Evolutionary conservation across 257 asterid genomes (phyloP).

Genomic region (Nicotiana noctiflora): DNA sequence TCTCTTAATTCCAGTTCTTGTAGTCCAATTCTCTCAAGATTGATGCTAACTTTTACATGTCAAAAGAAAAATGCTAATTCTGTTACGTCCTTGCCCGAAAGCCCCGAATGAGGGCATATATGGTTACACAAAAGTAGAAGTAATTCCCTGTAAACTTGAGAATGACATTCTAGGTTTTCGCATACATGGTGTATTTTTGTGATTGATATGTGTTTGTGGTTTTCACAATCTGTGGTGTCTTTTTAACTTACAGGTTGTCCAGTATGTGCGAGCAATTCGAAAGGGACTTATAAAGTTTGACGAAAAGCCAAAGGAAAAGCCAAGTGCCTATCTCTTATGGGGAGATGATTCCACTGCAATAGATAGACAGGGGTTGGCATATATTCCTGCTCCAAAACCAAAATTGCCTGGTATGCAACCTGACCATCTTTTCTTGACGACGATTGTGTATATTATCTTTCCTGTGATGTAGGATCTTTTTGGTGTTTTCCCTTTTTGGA

Average conservation of each 20-base stretch:
- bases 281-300: conserved; percentile 65
- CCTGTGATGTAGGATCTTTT: not conserved
- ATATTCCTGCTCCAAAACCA: conserved; percentile 87
- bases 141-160: not conserved
- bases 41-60: not conserved
- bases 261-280: conserved; percentile 71
- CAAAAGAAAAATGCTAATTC: not conserved
- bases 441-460: not conserved
- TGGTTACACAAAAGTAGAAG: not conserved
- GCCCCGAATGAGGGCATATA: not conserved
- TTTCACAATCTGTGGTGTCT: not conserved
- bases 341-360: conserved; percentile 59
- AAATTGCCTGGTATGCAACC: conserved; percentile 64
- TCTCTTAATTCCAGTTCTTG: not conserved
- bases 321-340: conserved; percentile 60
- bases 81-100: not conserved
- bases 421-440: not conserved
- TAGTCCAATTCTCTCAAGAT: not conserved
- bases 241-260: conserved; percentile 50
- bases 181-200: not conserved
- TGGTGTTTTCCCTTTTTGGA: not conserved
- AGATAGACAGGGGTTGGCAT: conserved; percentile 80
- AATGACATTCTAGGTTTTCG: not conserved
- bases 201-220: not conserved
- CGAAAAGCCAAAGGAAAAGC: conserved; percentile 76